phyloP scores from a whole-genome alignment of 495 filamentous ascomycete species.

The Extremus antarcticus region DNA sequence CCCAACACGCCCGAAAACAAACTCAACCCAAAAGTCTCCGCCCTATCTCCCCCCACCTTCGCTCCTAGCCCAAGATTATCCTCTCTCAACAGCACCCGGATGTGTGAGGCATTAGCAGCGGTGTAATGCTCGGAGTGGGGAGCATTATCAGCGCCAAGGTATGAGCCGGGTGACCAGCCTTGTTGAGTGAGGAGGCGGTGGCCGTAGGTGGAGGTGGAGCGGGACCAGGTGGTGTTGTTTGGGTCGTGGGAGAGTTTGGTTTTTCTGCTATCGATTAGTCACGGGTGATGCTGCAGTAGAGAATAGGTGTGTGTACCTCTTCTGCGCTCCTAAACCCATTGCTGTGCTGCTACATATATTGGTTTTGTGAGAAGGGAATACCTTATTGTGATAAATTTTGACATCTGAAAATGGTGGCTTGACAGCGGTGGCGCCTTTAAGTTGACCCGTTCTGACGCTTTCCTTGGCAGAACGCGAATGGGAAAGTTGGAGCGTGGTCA shows the following conservation, averaged over 20 bases:
- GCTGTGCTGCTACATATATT: no score
- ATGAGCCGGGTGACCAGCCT: conserved; percentile 79
- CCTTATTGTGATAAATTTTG: no score
- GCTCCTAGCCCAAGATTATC: conserved; percentile 84
- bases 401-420: no score
- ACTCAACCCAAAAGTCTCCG: conserved; percentile 71
- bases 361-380: no score
- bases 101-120: conserved; percentile 63
- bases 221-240: conserved; percentile 86
- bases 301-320: conserved; percentile 10
- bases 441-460: no score
- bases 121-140: conserved; percentile 64
- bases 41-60: conserved; percentile 42
- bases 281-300: no score
- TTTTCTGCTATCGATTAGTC: conserved; percentile 43
- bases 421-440: no score
- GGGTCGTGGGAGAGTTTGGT: conserved; percentile 78
- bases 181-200: conserved; percentile 76
- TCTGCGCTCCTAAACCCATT: conserved; percentile 21
- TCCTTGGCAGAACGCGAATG: no score
- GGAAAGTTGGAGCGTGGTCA: no score
- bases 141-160: conserved; percentile 63
- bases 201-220: conserved; percentile 69
- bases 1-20: conserved; percentile 76
- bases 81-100: conserved; percentile 72